A percentile compares a stretch with the other conserved stretches of the same genome.
Evolutionary conservation across 139 green algal species (phyloP).

Genomic region (Picochlorum sp.): DNA sequence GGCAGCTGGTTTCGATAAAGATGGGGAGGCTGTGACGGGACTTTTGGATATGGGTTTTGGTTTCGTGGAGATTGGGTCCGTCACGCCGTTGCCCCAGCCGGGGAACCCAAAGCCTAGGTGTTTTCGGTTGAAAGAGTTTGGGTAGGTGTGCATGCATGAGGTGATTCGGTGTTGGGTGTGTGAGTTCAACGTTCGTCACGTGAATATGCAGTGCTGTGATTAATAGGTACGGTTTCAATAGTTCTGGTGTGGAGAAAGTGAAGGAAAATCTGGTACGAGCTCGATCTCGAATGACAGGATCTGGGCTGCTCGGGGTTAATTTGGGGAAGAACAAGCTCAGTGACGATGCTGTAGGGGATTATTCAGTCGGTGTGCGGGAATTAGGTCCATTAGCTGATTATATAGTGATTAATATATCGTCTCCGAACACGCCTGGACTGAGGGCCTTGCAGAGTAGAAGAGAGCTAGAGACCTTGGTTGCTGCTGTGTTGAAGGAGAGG

Average conservation of each 20-base stretch:
- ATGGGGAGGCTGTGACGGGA: constrained; percentile 69
- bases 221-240: constrained; percentile 99
- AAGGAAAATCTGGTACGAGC: constrained; percentile 18
- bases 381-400: constrained; percentile 79
- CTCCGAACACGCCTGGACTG: constrained; percentile 94
- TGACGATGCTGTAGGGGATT: constrained; percentile 76
- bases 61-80: constrained; percentile 85
- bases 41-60: constrained; percentile 86
- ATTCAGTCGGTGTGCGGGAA: constrained; percentile 57
- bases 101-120: constrained; percentile 88
- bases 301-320: constrained; percentile 83
- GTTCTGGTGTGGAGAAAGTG: constrained; percentile 70
- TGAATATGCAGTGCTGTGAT: constrained; percentile 70
- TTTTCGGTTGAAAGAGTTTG: constrained; percentile 76
- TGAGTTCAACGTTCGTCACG: not conserved
- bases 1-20: constrained; percentile 97
- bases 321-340: constrained; percentile 97
- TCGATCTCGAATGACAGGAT: constrained; percentile 40
- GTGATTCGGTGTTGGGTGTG: not conserved
- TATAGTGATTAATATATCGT: constrained; percentile 97
- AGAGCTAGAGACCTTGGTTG: constrained; percentile 71
- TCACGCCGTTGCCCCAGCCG: constrained; percentile 86
- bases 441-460: constrained; percentile 68
- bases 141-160: not conserved
- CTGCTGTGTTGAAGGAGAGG: constrained; percentile 44